phyloP scores from a whole-genome alignment of 2,329 filamentous ascomycete species.

The Aureobasidium sp. region DNA sequence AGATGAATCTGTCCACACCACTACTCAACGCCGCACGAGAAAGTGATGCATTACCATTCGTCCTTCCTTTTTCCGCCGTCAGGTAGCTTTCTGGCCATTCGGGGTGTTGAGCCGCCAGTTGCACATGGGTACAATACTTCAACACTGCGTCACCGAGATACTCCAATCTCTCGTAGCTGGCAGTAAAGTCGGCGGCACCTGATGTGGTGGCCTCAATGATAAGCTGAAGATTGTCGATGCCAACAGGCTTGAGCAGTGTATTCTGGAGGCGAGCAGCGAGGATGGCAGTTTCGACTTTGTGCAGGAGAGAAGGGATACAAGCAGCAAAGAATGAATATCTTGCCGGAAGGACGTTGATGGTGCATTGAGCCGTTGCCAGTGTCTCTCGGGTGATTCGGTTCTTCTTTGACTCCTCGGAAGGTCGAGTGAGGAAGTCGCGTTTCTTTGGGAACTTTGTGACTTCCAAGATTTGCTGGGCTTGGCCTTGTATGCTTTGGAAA shows the following conservation, averaged over 20 bases:
- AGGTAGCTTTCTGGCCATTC: conserved; percentile 72
- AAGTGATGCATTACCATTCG: conserved; percentile 60
- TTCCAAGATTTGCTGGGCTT: not conserved
- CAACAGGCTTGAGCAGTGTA: conserved; percentile 48
- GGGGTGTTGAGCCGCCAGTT: conserved; percentile 54
- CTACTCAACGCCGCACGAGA: conserved; percentile 54
- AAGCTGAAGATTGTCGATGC: conserved; percentile 48
- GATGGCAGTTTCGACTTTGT: conserved; percentile 60
- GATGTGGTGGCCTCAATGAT: conserved; percentile 65
- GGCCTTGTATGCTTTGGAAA: conserved; percentile 14
- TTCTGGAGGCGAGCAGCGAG: conserved; percentile 54
- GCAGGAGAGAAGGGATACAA: conserved; percentile 65
- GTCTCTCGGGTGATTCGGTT: not conserved
- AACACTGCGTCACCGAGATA: conserved; percentile 80
- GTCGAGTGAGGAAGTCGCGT: conserved; percentile 52
- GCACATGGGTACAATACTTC: conserved; percentile 64
- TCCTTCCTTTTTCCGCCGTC: conserved; percentile 57
- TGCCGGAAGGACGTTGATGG: conserved; percentile 40
- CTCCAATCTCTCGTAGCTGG: conserved; percentile 77
- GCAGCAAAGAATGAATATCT: conserved; percentile 45
- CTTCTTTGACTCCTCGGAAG: conserved; percentile 11
- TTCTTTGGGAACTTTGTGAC: conserved; percentile 45
- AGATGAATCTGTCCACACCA: conserved; percentile 66
- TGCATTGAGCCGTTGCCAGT: conserved; percentile 44
- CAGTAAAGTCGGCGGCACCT: conserved; percentile 50